Evolutionary conservation across 345 rosid species (phyloP), one percentile per base, ranked within the genome.

Genomic region (Kernera saxatilis): DNA sequence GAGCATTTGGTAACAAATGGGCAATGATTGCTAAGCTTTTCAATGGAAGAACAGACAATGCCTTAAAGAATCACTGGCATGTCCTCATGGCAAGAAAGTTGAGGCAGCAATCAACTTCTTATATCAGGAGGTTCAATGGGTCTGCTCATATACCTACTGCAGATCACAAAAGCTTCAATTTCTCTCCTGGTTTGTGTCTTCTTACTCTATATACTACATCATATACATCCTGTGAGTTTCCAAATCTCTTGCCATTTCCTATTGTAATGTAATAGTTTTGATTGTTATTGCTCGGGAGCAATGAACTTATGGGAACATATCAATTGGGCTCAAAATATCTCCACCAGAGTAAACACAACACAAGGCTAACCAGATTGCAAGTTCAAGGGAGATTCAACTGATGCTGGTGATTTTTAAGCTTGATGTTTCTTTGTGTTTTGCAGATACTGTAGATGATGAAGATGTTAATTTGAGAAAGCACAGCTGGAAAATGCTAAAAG

Each of bases 61-160:
- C 88, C 22, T 83, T 86, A 0, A 86, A 86, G 37, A 86, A 86
- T 58, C 91, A 83, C 5, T 86, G 88, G 88, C 91, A 86, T 83
- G 91, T 86, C 4, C 80, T 84, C 53, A 84, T 84, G 91, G 88
- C 91, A 2, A 80, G 88, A 73, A 84, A 84, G 71, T 59, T 76
- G 64, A 84, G 86, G 27, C 76, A 66, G 10, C 88, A 79, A 15
- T 78, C 84, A 23, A 74, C 5, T 58, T 80, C 80, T 55, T 79
- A 63, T 40, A 46, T 70, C 45, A 77, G 78, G 62, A 82, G 81
- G 44, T 35, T 71, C 37, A 35, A 23, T 51, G 80, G 72, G 4
- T 67, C 69, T 75, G 26, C 54, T 61, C 77, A 67, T 19, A 71
- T 49, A 71, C 68, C 64, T n/a, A 45, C 44, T 13, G 41, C 75